Evolutionary conservation across 2,329 filamentous ascomycete species (phyloP).

Genomic region (Sporothrix inflata): DNA sequence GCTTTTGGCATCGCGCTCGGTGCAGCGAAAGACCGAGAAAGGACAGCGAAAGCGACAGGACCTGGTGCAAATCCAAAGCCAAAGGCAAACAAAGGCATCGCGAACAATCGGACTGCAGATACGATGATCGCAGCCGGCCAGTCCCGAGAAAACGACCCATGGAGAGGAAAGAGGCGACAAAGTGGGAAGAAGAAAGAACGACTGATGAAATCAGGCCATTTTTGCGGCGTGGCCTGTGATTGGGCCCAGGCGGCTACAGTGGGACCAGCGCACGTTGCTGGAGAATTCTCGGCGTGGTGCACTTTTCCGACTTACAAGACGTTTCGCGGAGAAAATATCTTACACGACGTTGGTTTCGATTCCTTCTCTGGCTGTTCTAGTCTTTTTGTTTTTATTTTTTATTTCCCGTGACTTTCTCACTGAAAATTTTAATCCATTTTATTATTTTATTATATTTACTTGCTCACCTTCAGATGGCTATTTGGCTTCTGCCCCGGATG

Average conservation of each 20-base stretch:
- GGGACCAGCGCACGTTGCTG: not conserved
- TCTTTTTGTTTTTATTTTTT: not conserved
- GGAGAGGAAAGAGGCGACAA: conserved; percentile 13
- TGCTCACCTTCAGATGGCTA: not conserved
- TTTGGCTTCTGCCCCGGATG: not conserved
- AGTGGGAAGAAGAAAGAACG: conserved; percentile 27
- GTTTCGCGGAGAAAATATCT: not conserved
- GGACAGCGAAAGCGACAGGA: not conserved
- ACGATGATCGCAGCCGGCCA: conserved; percentile 25
- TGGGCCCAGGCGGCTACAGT: not conserved
- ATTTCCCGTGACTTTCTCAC: not conserved
- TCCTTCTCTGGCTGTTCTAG: conserved; percentile 12
- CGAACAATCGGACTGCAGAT: conserved; percentile 4
- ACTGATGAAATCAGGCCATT: conserved; percentile 31
- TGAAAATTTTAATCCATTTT: too few relatives aligned
- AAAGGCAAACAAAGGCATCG: not conserved
- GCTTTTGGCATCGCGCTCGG: not conserved
- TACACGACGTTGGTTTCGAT: not conserved
- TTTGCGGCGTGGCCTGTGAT: conserved; percentile 11
- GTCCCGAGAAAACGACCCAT: conserved; percentile 31
- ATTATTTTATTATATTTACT: not conserved
- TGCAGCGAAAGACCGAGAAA: not conserved
- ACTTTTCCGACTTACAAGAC: not conserved
- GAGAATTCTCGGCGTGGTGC: conserved; percentile 21
- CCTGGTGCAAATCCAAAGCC: not conserved